Percentiles rank a stretch among this genome's conserved stretches.
Evolutionary conservation across 192 early-diverging fungal species (phyloP).

Genomic region (Thamnidium elegans): DNA sequence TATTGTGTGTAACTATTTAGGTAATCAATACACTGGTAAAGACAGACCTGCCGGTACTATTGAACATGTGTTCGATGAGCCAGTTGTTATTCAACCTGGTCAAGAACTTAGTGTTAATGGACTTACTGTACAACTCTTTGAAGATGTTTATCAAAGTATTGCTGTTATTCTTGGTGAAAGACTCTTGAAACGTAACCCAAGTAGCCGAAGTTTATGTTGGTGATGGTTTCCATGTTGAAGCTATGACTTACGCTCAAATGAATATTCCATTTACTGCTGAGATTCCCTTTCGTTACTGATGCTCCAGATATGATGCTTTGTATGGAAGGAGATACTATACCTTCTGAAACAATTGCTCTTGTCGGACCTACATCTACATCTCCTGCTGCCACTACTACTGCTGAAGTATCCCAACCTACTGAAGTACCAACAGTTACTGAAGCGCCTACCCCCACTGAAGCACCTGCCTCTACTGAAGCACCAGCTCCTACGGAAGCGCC

Average conservation of each 20-base stretch:
- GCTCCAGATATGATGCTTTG: neutral
- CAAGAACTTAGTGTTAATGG: too few species aligned
- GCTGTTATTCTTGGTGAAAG: neutral
- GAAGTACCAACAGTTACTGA: neutral
- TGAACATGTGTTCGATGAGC: neutral
- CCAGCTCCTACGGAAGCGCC: neutral
- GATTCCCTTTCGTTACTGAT: neutral
- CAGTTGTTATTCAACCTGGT: conserved; percentile 12
- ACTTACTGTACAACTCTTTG: neutral
- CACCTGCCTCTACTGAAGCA: neutral
- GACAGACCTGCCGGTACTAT: neutral
- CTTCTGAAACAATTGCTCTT: neutral
- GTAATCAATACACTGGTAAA: neutral
- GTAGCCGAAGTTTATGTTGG: conserved; percentile 21
- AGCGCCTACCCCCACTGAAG: neutral
- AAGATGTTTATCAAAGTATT: neutral
- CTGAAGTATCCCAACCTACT: neutral
- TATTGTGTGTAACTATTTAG: neutral
- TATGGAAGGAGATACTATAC: neutral
- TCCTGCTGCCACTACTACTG: neutral
- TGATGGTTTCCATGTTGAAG: conserved; percentile 14
- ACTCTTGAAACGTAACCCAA: conserved; percentile 18
- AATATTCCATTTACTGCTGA: conserved; percentile 14
- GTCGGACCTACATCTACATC: neutral
- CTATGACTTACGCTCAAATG: conserved; percentile 26